A percentile compares a stretch with the other conserved stretches of the same genome.
Conservation (phyloP, 2,329 filamentous ascomycete genomes). For the Sclerotinia spermophila region DNA sequence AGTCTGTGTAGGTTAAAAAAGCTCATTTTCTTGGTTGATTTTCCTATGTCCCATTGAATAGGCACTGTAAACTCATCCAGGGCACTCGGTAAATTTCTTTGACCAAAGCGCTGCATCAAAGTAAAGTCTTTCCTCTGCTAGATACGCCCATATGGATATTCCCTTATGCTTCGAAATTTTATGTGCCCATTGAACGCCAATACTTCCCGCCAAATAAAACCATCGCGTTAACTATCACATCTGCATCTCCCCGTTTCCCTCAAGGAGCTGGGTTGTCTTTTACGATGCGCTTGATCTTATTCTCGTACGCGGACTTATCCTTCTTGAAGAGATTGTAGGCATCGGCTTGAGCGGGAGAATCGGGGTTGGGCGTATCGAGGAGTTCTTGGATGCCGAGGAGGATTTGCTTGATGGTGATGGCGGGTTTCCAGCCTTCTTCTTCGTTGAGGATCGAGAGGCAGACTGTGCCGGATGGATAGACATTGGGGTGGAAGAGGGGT, state of each 20-base stretch:
- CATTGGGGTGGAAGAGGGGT: conserved; percentile 95
- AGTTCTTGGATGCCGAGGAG: conserved; percentile 93
- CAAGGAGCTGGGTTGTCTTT: conserved; percentile 81
- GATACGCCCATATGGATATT: conserved; percentile 13
- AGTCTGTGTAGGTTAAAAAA: neutral
- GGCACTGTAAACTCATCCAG: conserved; percentile 1
- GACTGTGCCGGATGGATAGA: conserved; percentile 96
- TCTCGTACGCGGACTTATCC: conserved; percentile 82
- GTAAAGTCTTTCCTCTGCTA: conserved; percentile 1
- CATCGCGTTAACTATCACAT: neutral
- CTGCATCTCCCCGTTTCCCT: conserved; percentile 14
- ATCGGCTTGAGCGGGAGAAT: conserved; percentile 93
- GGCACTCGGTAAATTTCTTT: neutral
- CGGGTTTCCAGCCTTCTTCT: conserved; percentile 97
- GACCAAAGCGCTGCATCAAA: conserved; percentile 1
- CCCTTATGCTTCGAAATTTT: conserved; percentile 3
- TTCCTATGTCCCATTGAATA: neutral
- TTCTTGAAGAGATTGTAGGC: conserved; percentile 97
- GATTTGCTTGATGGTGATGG: conserved; percentile 98
- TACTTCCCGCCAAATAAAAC: conserved; percentile 3
- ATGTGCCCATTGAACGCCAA: conserved; percentile 15
- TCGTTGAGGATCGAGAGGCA: conserved; percentile 97
- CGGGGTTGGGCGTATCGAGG: conserved; percentile 93
- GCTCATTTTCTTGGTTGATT: neutral
- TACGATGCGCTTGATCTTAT: conserved; percentile 80